Conservation (phyloP, 2,329 filamentous ascomycete genomes). For the Colletotrichum tamarilloi region DNA sequence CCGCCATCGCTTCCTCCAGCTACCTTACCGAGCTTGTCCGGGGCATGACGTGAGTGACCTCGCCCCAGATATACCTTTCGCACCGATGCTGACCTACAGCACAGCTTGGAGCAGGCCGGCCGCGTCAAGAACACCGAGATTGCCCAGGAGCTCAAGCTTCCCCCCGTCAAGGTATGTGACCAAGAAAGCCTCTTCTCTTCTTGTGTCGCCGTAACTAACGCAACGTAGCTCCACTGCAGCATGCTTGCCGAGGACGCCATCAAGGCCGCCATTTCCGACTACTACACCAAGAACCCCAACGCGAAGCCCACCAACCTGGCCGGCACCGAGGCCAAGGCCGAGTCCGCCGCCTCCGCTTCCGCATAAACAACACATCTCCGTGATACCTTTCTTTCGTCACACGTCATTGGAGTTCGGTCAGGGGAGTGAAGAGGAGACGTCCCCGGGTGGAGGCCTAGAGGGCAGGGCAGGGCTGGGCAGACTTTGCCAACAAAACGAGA, state of each 20-base stretch:
- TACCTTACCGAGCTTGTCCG: conserved; percentile 97
- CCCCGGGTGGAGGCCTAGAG: background rate
- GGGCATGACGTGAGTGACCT: conserved; percentile 77
- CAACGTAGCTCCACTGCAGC: conserved; percentile 81
- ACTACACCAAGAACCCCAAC: conserved; percentile 90
- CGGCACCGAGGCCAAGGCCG: conserved; percentile 73
- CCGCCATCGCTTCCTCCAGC: conserved; percentile 92
- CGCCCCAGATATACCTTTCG: no score
- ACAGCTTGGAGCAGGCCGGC: conserved; percentile 84
- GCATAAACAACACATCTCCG: background rate
- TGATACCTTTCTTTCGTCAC: background rate
- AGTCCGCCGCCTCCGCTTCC: conserved; percentile 44
- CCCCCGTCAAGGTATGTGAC: conserved; percentile 81
- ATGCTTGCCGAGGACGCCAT: conserved; percentile 94
- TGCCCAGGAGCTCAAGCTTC: conserved; percentile 92
- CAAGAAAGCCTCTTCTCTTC: background rate
- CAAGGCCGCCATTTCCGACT: conserved; percentile 90
- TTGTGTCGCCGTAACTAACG: conserved; percentile 40
- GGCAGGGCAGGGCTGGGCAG: background rate
- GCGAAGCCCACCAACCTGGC: conserved; percentile 78
- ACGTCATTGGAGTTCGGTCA: conserved; percentile 17
- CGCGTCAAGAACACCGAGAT: conserved; percentile 98
- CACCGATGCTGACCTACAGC: background rate
- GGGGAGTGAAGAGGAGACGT: background rate
- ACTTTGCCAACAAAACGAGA: background rate